Evolutionary conservation across 805 yeast genomes (phyloP).

Genomic region (Schizosaccharomyces cryophilus): DNA sequence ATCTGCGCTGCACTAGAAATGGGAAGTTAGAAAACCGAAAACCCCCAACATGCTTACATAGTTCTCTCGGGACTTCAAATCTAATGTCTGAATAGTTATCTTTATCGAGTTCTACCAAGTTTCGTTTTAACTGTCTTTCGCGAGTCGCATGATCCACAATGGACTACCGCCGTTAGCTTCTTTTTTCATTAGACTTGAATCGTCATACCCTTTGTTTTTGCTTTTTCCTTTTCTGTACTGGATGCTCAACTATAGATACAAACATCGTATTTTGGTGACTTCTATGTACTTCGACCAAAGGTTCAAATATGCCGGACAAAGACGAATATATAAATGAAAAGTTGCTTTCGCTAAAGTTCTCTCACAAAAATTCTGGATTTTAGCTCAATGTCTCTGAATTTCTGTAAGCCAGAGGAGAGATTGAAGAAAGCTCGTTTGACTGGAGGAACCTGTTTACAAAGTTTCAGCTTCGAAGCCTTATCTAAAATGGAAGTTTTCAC

Average conservation of each 20-base stretch:
- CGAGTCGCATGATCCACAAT: background rate
- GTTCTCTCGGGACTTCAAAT: background rate
- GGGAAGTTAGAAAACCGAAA: background rate
- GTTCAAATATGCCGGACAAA: no score
- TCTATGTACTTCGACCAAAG: no score
- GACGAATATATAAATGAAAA: no score
- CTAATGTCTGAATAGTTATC: background rate
- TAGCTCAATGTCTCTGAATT: no score
- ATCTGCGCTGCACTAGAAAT: background rate
- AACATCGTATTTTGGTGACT: background rate
- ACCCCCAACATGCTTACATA: background rate
- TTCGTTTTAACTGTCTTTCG: background rate
- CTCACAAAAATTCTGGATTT: no score
- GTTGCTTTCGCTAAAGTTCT: no score
- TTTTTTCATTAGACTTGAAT: background rate
- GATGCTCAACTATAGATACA: background rate
- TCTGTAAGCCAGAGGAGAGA: no score
- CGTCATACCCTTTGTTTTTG: background rate
- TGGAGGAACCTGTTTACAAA: no score
- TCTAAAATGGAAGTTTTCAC: no score
- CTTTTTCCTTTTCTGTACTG: background rate
- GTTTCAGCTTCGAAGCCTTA: no score
- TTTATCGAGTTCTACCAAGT: slow-evolving; percentile 1
- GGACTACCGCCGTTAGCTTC: background rate
- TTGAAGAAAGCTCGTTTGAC: no score